Base-by-base conservation (phyloP, 2,329 filamentous ascomycete species). In the Exophiala aquamarina region DNA sequence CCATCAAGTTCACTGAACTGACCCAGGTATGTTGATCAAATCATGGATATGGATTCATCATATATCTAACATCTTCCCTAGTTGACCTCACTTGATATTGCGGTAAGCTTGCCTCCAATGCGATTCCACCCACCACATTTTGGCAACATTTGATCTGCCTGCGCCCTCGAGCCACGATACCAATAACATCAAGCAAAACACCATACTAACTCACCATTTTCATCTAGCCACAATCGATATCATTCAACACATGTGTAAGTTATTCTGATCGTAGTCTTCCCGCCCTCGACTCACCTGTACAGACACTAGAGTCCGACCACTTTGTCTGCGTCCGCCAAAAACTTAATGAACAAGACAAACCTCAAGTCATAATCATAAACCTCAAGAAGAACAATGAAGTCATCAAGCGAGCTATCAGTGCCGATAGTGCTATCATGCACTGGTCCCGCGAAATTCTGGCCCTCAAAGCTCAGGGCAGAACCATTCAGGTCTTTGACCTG, bases 401-500 rank as follows among this genome's bases (percentile, higher is more conserved):
- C 69, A 93, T 89, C 61, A 86, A 88, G 64, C 83, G 92, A 67
- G 89, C 92, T 39, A 98, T 98, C 77, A 97, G 95, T 78, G 93
- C 93, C 65, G 93, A 98, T 75, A 97, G 91, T 82, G 93, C 94
- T 63, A 95, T 98, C 68, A 97, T 98, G 93, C 93, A 98, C 81
- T 95, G 89, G 89, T 86, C 81, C 61, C 88, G 86, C 68, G 89
- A 95, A 70, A 89, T 98, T 68, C 97, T 98, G 65, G 93, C 94
- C 55, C 81, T 98, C 60, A 95, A 95, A 74, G 92, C 93, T 39
- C 89, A 96, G 70, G 87, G 86, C 56, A 82, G 90, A 66, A 98
- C 93, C 59, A 81, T 98, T 53, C 94, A 98, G 75, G 95, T 98
- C 68, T 98, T 98, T 72, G 92, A 98, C 69, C 81, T 98, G 51